These are phyloP conservation scores for Aspergillus arachidicola DNA, from an alignment of 2,329 filamentous ascomycete species.

Conservation along the genomic window DNA sequence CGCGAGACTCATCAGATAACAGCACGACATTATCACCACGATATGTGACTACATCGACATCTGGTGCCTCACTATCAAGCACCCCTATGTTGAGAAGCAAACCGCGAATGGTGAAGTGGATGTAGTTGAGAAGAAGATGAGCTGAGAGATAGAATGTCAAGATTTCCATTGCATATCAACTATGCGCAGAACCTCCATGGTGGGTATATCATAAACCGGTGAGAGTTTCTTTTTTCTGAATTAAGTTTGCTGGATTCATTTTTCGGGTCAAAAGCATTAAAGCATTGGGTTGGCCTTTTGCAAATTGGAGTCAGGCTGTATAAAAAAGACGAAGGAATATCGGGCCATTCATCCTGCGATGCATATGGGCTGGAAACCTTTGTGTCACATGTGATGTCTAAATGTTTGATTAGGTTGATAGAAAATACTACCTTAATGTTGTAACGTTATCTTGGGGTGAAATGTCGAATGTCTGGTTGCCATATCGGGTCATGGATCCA, in stretches of 20 bases:
- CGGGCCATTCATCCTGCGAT: slow-evolving; percentile 2
- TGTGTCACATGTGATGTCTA: neutral
- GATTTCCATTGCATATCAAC: slow-evolving; percentile 16
- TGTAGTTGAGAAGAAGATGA: slow-evolving; percentile 30
- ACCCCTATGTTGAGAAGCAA: slow-evolving; percentile 58
- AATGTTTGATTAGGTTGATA: neutral
- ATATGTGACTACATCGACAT: slow-evolving; percentile 99
- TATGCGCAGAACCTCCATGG: slow-evolving; percentile 8
- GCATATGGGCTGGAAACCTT: slow-evolving; percentile 10
- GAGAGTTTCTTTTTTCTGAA: neutral
- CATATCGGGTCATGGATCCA: neutral
- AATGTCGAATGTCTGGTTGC: neutral
- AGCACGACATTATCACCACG: slow-evolving; percentile 89
- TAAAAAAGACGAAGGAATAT: neutral
- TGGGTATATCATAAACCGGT: neutral
- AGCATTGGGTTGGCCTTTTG: slow-evolving; percentile 5
- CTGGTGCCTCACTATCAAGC: slow-evolving; percentile 97
- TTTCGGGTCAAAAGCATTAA: slow-evolving; percentile 7
- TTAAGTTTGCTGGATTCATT: slow-evolving; percentile 1
- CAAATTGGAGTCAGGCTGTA: neutral
- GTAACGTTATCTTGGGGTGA: neutral
- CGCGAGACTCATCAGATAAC: slow-evolving; percentile 10
- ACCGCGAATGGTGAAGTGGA: slow-evolving; percentile 26
- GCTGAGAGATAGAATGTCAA: slow-evolving; percentile 13
- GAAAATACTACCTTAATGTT: neutral